Percentiles rank a stretch among this genome's conserved stretches.
These are phyloP conservation scores for Penicillium sp. DNA, from an alignment of 2,329 filamentous ascomycete species.

Conservation along the genomic window DNA sequence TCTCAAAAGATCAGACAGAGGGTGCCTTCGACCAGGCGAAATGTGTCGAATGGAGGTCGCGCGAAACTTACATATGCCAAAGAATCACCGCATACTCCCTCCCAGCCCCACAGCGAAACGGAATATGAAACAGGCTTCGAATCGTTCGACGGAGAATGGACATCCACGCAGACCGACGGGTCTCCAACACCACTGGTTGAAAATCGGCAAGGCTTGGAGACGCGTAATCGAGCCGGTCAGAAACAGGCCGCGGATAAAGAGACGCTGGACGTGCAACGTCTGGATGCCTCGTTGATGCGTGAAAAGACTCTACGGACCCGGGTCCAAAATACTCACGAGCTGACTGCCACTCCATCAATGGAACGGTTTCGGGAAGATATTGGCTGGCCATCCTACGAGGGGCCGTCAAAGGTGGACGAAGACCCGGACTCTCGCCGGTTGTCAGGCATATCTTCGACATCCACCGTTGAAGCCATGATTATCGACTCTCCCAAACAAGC, in stretches of 20 bases:
- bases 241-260: background rate
- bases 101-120: constrained; percentile 15
- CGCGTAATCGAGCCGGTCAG: background rate
- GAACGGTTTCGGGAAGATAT: constrained; percentile 52
- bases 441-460: constrained; percentile 53
- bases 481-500: constrained; percentile 50
- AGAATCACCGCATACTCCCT: constrained; percentile 9
- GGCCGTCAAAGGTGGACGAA: constrained; percentile 22
- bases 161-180: constrained; percentile 10
- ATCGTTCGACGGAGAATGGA: constrained; percentile 62
- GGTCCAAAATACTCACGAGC: constrained; percentile 28
- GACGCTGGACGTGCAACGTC: constrained; percentile 14
- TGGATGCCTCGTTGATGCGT: constrained; percentile 25
- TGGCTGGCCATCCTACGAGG: constrained; percentile 47
- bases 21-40: constrained; percentile 17
- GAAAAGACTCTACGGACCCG: constrained; percentile 35
- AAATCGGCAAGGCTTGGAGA: constrained; percentile 10
- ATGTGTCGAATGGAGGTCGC: constrained; percentile 41
- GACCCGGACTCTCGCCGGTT: constrained; percentile 40
- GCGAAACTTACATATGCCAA: constrained; percentile 21
- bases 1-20: constrained; percentile 20
- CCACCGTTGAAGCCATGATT: constrained; percentile 57
- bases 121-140: constrained; percentile 47
- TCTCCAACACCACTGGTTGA: constrained; percentile 16
- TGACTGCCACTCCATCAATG: constrained; percentile 38